Conservation (phyloP, 805 yeast species). For the Ogataea philodendri region DNA sequence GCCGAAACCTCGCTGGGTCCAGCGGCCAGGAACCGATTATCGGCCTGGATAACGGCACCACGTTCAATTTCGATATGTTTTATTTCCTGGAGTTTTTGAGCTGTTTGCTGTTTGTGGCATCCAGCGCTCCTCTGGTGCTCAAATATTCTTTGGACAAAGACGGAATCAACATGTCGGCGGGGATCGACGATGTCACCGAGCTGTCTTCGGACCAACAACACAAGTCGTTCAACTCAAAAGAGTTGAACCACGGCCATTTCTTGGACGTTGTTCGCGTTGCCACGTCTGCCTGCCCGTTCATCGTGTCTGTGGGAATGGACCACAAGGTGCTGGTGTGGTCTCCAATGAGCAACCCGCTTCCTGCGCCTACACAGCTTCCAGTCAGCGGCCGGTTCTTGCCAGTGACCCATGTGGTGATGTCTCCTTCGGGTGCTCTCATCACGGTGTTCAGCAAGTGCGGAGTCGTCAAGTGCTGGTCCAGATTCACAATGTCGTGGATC, state of each 20-base stretch:
- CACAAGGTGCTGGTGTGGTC: constrained; percentile 74
- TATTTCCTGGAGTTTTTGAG: constrained; percentile 57
- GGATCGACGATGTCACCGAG: constrained; percentile 9
- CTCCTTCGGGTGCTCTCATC: constrained; percentile 58
- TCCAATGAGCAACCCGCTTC: constrained; percentile 51
- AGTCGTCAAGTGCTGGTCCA: constrained; percentile 57
- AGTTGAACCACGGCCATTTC: constrained; percentile 49
- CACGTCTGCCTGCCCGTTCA: constrained; percentile 62
- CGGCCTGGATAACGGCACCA: constrained; percentile 26
- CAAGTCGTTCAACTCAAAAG: constrained; percentile 34
- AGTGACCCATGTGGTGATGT: constrained; percentile 52
- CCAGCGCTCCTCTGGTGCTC: constrained; percentile 46
- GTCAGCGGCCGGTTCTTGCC: constrained; percentile 55
- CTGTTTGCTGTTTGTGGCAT: constrained; percentile 48
- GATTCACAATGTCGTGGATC: constrained; percentile 51
- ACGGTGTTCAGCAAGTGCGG: constrained; percentile 55
- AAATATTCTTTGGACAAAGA: constrained; percentile 36
- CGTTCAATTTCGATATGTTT: constrained; percentile 46
- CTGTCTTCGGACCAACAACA: constrained; percentile 14
- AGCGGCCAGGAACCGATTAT: constrained; percentile 11
- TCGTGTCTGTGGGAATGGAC: constrained; percentile 71
- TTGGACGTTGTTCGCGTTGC: constrained; percentile 61
- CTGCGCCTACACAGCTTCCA: constrained; percentile 44
- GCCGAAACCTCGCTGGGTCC: constrained; percentile 8
- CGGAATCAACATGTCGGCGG: constrained; percentile 16